Evolutionary conservation across 345 rosid species (phyloP).

Genomic region (Ceriops decandra): DNA sequence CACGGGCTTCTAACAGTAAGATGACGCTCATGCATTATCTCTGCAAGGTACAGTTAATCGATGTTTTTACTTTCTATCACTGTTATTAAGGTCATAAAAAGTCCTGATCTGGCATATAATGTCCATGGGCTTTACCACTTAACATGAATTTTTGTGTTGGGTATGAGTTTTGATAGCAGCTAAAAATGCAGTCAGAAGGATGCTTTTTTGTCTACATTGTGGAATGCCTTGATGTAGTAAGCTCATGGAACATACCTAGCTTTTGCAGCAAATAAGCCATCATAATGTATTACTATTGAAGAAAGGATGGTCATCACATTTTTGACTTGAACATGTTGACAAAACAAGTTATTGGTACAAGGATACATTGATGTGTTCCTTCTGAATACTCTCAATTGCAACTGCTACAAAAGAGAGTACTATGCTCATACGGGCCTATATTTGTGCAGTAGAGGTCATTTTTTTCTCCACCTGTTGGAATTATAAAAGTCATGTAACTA

Average conservation of each 20-base stretch:
- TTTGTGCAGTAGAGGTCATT: no score
- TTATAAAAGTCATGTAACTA: no score
- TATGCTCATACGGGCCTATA: no score
- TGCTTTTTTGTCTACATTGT: background rate
- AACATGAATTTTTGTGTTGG: no score
- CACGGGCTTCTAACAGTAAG: conserved; percentile 86
- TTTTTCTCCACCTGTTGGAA: no score
- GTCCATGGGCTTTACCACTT: no score
- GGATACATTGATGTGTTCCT: no score
- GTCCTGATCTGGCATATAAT: background rate
- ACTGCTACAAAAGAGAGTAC: no score
- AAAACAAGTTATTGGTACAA: background rate
- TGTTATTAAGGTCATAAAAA: background rate
- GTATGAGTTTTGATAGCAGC: no score
- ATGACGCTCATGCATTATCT: conserved; percentile 99
- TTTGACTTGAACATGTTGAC: background rate
- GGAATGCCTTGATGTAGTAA: background rate
- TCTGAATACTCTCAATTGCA: no score
- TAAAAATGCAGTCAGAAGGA: background rate
- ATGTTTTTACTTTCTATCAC: conserved; percentile 4
- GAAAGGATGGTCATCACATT: background rate
- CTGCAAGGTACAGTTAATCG: conserved; percentile 66
- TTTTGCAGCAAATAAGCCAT: background rate
- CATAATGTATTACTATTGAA: background rate
- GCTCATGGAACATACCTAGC: no score